Conservation (phyloP, 768 basidiomycete genomes). For the Dacryopinax primogenitus region DNA sequence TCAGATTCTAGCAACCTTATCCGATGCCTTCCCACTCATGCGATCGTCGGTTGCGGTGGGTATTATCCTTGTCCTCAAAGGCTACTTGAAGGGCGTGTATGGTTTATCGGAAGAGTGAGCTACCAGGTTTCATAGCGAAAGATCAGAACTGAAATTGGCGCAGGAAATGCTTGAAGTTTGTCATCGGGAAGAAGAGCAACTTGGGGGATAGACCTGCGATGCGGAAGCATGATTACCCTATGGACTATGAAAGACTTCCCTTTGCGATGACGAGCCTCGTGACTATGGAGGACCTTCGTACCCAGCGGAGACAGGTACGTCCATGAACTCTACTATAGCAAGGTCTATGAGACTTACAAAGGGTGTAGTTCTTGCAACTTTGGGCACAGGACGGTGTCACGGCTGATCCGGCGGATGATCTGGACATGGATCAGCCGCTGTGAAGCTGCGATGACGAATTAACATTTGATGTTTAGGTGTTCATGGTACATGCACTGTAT, state of each 20-base stretch:
- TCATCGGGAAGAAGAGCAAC: slow-evolving; percentile 77
- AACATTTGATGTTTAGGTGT: too few species aligned
- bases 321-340: not conserved
- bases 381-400: slow-evolving; percentile 9
- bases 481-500: not conserved
- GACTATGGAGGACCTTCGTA: slow-evolving; percentile 46
- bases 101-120: slow-evolving; percentile 85
- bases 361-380: slow-evolving; percentile 12
- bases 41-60: slow-evolving; percentile 54
- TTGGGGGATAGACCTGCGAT: slow-evolving; percentile 70
- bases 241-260: slow-evolving; percentile 63
- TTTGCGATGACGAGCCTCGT: slow-evolving; percentile 49
- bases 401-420: slow-evolving; percentile 9
- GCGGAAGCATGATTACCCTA: slow-evolving; percentile 46
- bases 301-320: slow-evolving; percentile 54
- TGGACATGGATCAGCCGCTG: not conserved
- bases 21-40: slow-evolving; percentile 6
- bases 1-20: not conserved
- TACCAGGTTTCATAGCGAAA: slow-evolving; percentile 15
- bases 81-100: slow-evolving; percentile 71
- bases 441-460: too few species aligned
- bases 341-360: not conserved
- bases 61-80: slow-evolving; percentile 79
- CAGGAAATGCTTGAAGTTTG: slow-evolving; percentile 86
- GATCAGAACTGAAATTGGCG: not conserved